Percentiles rank a stretch among this genome's conserved stretches.
Evolutionary conservation across 2,329 filamentous ascomycete species (phyloP).

Genomic region (Microthyrium microscopicum): DNA sequence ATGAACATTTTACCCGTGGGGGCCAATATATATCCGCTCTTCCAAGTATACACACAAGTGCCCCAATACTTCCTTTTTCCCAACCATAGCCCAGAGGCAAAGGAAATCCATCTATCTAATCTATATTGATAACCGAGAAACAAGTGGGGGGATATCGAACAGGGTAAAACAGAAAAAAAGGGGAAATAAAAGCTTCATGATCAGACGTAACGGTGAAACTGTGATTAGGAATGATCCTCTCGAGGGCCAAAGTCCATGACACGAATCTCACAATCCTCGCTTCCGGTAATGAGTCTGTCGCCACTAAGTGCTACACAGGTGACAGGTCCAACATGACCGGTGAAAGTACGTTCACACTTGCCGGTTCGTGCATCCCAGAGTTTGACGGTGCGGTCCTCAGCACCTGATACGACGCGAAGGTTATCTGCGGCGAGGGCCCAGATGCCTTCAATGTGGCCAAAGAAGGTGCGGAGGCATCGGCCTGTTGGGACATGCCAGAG

Average conservation of each 20-base stretch:
- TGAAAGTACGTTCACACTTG: slow-evolving; percentile 82
- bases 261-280: slow-evolving; percentile 82
- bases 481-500: slow-evolving; percentile 80
- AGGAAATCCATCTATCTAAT: no score
- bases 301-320: slow-evolving; percentile 89
- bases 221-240: no score
- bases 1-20: no score
- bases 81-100: no score
- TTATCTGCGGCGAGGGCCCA: slow-evolving; percentile 88
- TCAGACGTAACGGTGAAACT: no score
- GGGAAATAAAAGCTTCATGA: no score
- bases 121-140: no score
- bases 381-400: slow-evolving; percentile 90
- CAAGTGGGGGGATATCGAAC: no score
- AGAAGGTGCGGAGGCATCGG: slow-evolving; percentile 77
- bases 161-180: no score
- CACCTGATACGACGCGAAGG: slow-evolving; percentile 71
- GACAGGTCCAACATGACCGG: slow-evolving; percentile 76
- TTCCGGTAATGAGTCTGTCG: slow-evolving; percentile 73
- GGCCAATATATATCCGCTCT: no score
- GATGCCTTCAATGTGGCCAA: slow-evolving; percentile 89
- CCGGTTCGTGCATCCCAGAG: slow-evolving; percentile 87
- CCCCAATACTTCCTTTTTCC: no score
- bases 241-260: slow-evolving; percentile 32
- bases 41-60: no score